These are phyloP conservation scores for Coleophoma eucalyptorum DNA, from an alignment of 2,329 filamentous ascomycete genomes.

Conservation along the genomic window DNA sequence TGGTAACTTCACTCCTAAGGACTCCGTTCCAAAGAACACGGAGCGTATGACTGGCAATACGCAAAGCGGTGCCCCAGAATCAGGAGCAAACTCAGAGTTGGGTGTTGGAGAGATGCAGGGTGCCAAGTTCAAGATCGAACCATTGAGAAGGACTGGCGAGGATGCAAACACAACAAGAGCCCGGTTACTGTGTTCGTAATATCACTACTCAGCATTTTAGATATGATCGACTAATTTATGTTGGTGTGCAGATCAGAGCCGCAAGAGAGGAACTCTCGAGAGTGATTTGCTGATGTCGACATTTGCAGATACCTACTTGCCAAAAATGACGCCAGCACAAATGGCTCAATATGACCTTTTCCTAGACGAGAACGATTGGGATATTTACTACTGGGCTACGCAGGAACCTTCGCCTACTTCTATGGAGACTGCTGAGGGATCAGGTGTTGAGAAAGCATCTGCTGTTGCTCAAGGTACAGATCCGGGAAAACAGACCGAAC, in stretches of 20 bases:
- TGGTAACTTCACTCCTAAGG: constrained; percentile 51
- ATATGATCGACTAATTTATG: constrained; percentile 3
- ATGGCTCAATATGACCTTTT: constrained; percentile 85
- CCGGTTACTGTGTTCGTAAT: constrained; percentile 61
- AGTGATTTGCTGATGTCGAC: constrained; percentile 94
- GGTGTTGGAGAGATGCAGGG: constrained; percentile 85
- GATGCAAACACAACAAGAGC: constrained; percentile 83
- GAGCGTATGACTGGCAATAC: constrained; percentile 63
- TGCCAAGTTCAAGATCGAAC: constrained; percentile 82
- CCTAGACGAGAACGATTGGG: constrained; percentile 99
- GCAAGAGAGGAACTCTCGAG: constrained; percentile 94
- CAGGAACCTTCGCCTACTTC: constrained; percentile 68
- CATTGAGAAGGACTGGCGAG: constrained; percentile 80
- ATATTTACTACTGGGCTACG: constrained; percentile 99
- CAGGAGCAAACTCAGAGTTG: constrained; percentile 53
- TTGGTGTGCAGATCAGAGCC: constrained; percentile 75
- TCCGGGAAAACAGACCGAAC: constrained; percentile 23
- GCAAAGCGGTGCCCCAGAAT: constrained; percentile 43
- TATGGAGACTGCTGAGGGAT: constrained; percentile 50
- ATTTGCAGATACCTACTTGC: constrained; percentile 79
- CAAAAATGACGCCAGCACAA: constrained; percentile 67
- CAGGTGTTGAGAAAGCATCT: constrained; percentile 27
- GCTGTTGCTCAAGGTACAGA: constrained; percentile 21
- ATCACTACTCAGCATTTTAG: constrained; percentile 1
- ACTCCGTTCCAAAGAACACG: constrained; percentile 58